Conservation (phyloP, 2,329 filamentous ascomycete genomes). For the Ophiostoma sp. region DNA sequence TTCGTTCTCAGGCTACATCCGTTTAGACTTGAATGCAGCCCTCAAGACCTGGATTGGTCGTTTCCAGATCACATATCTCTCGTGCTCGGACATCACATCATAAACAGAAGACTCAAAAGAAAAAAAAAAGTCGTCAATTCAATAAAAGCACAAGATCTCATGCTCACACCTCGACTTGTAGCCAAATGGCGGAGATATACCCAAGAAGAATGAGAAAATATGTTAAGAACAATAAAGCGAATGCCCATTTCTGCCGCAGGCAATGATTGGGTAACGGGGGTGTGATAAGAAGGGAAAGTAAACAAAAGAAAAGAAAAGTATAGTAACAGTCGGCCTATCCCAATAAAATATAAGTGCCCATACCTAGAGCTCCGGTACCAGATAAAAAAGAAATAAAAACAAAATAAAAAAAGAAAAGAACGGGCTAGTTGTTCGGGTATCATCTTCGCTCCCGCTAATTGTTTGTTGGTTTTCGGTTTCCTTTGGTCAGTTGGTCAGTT, state of each 20-base stretch:
- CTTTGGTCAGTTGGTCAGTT: background rate
- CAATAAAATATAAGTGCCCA: slow-evolving; percentile 6
- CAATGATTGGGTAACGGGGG: slow-evolving; percentile 10
- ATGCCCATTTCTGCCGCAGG: slow-evolving; percentile 9
- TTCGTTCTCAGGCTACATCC: background rate
- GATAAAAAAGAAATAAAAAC: background rate
- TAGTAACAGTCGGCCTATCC: background rate
- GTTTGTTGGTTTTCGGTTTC: background rate
- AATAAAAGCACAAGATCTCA: slow-evolving; percentile 7
- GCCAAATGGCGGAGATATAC: background rate
- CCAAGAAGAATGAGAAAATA: background rate
- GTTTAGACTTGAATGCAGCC: background rate
- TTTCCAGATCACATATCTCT: background rate
- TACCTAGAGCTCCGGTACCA: slow-evolving; percentile 9
- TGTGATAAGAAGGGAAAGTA: slow-evolving; percentile 3
- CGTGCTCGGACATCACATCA: background rate
- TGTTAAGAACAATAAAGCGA: background rate
- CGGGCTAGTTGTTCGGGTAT: background rate
- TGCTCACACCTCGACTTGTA: background rate
- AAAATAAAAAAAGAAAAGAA: slow-evolving; percentile 1
- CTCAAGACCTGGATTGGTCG: background rate
- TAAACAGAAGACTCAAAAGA: background rate
- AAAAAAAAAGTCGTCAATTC: slow-evolving; percentile 11
- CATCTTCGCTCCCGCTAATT: background rate
- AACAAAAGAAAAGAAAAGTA: slow-evolving; percentile 9